Base-by-base conservation (phyloP, 2,329 filamentous ascomycete genomes). In the Colletotrichum cordylinicola region DNA sequence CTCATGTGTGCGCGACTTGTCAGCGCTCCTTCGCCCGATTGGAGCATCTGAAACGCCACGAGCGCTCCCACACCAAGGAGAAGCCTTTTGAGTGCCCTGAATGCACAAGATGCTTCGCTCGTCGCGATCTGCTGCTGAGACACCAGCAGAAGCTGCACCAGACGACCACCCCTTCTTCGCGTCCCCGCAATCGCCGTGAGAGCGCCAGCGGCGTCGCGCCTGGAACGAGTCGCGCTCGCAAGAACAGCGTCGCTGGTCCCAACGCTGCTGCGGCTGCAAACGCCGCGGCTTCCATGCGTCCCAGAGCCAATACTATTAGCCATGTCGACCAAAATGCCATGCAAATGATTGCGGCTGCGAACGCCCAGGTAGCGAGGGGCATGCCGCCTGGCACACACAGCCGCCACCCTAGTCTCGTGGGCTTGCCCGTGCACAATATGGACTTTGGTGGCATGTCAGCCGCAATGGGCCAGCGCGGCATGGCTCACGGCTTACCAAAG, bases 81-180 rank as follows among this genome's bases (percentile, higher is more conserved):
- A 99, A 99, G 88, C 97, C 97, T 1, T 99, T 99, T 81, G 96
- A 98, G 85, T 99, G 97, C 82, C 95, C 95, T 33, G 95, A 98
- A 84, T 99, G 97, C 85, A 91, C 95, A 48, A 89, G 97, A 86
- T 98, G 97, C 87, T 99, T 99, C 86, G 97, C 97, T 76, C 93
- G 97, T 77, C 93, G 97, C 79, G 97, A 99, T 85, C 87, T 99
- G 79, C 90, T 99, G 71, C 88, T 99, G 79, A 93, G 97, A 75
- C 97, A 99, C 86, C 97, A 99, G 89, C 97, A 99, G 89, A 99
- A 99, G 89, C 91, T 99, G 64, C 97, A 99, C 84, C 95, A 98
- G 90, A 95, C 95, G 31, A 95, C 95, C 15, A 96, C 96, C 0
- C 94, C 97, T 8, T 96, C 96, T 8, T 94, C 96, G 61, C 92